Conservation (phyloP, 2,329 filamentous ascomycete genomes). For the Ophiostoma piceae region DNA sequence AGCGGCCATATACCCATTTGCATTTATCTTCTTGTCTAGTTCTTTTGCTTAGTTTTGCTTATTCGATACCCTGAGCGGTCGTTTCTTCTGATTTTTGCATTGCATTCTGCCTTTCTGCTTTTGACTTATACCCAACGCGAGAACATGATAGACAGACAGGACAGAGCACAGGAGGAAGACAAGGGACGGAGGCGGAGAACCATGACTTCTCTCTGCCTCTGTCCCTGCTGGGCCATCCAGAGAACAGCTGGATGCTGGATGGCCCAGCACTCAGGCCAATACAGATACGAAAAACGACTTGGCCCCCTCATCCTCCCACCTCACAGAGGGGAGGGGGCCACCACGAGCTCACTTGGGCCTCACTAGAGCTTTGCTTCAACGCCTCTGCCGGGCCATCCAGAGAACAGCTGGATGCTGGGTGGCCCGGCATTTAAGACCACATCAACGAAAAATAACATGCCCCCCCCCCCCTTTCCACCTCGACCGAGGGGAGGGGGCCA, state of each 20-base stretch:
- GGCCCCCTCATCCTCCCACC: neutral
- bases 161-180: too few species aligned
- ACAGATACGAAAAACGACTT: neutral
- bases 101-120: neutral
- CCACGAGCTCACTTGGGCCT: neutral
- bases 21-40: neutral
- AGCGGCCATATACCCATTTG: slow-evolving; percentile 12
- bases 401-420: too few species aligned
- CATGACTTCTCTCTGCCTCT: neutral
- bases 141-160: too few species aligned
- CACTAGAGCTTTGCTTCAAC: neutral
- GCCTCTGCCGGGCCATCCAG: too few species aligned
- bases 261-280: neutral
- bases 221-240: neutral
- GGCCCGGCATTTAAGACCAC: neutral
- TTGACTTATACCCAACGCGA: neutral
- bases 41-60: neutral
- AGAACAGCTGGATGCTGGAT: neutral
- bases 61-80: slow-evolving; percentile 9
- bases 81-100: neutral
- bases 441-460: neutral
- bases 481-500: neutral
- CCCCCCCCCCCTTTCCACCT: neutral
- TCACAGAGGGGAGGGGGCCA: neutral
- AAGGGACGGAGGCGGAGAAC: neutral